Conservation (phyloP, 768 basidiomycete genomes). For the Candolleomyces eurysporus region DNA sequence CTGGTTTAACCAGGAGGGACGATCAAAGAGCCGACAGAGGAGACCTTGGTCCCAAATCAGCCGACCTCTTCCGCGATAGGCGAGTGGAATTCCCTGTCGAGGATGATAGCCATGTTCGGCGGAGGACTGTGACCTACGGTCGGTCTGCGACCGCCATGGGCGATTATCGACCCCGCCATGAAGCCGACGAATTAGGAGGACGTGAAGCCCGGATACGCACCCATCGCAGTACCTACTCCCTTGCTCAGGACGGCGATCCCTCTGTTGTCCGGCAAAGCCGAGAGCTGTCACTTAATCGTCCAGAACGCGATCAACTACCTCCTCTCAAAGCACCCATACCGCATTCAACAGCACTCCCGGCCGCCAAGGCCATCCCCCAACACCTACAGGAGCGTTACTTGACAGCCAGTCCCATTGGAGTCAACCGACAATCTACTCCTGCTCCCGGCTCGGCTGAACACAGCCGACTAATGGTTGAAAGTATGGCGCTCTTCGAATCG, state of each 20-base stretch:
- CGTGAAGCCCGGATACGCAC: conserved; percentile 24
- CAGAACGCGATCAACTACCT: conserved; percentile 5
- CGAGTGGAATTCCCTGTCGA: conserved; percentile 32
- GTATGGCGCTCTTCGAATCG: conserved; percentile 66
- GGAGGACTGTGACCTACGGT: conserved; percentile 18
- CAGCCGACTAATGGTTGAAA: conserved; percentile 66
- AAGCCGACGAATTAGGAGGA: conserved; percentile 14
- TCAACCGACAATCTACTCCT: conserved; percentile 19
- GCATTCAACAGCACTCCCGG: conserved; percentile 12
- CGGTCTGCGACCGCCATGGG: conserved; percentile 60
- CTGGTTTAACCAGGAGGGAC: conserved; percentile 50
- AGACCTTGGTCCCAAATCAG: not conserved
- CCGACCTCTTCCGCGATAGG: conserved; percentile 28
- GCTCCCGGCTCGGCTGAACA: conserved; percentile 49
- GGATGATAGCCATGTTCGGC: conserved; percentile 27
- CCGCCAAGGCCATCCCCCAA: conserved; percentile 12
- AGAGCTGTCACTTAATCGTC: conserved; percentile 8
- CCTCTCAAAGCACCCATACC: conserved; percentile 19
- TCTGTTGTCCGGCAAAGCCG: conserved; percentile 11
- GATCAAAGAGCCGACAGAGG: conserved; percentile 9
- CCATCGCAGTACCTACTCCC: conserved; percentile 40
- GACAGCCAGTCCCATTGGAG: conserved; percentile 24
- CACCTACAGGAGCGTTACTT: conserved; percentile 20
- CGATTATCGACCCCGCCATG: conserved; percentile 35
- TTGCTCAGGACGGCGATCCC: conserved; percentile 21